Base-by-base conservation (phyloP, 2,329 filamentous ascomycete species). In the Amauroascus niger region DNA sequence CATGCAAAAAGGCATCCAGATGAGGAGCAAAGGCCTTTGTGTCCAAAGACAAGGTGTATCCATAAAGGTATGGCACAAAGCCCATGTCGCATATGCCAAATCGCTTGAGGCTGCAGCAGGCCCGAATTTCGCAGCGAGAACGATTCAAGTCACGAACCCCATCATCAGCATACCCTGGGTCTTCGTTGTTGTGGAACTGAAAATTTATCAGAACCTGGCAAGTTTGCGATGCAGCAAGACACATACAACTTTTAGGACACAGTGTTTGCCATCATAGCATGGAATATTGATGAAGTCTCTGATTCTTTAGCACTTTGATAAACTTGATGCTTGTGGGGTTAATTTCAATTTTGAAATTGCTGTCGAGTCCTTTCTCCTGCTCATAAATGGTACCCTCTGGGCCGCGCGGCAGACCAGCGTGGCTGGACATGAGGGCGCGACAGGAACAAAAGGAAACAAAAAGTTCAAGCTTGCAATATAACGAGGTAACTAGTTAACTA, bases 161-260 rank as follows among this genome's bases (percentile, higher is more conserved):
- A 24, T 59, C 55, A 39, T 55, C 45, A 11, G 55, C 57, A 55
- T 57, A 59, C 37, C 54, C 57, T 3, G 49, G 39, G 46, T 59
- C 57, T 45, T 52, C 20, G 33, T 57, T 49, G 47, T 57, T 57
- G 49, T 59, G 55, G 50, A 59, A 59, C 57, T 57, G 48, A 30
- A 6, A n/a, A 35, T 37, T 16, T n/a, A 33, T 50, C 28, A 45
- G n/a, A 53, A 46, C 16, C 18, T 11, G 26, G 22, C 11, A 41
- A 6, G 40, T 49, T 46, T 24, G 46, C 16, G 5, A 50, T 39
- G 5, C 16, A 39, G 52, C 13, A 30, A 43, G 18, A 37, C 30
- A 55, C 55, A 47, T 57, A 57, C 57, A 55, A 59, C 46, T 59
- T 59, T 57, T 48, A 58, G 16, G 35, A 58, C 55, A 32, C 49